Evolutionary conservation across 2,329 filamentous ascomycete genomes (phyloP), one percentile per base, ranked within the genome.

Genomic region (Simplicillium sp.): DNA sequence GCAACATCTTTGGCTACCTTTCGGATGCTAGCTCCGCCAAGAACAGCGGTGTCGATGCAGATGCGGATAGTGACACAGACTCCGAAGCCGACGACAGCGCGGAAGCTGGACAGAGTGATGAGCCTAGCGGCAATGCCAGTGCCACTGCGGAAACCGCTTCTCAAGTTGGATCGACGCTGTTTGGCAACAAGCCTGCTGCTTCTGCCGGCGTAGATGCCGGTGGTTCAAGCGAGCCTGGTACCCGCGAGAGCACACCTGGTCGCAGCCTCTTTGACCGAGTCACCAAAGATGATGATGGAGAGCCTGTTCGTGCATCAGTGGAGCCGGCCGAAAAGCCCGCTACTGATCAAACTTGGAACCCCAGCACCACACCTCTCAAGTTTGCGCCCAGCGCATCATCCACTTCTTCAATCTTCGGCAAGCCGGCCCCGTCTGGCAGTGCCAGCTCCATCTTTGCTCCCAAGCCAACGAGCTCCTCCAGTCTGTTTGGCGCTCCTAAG

Each of bases 1-100:
- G 57, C 36, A 79, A 80, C 51, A 77, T 79, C 38, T 82, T 82
- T 51, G 70, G 68, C 17, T 73, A 80, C 48, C 64, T 80, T 7
- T 79, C 75, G 2, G 73, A 76, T 50, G 64, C 61, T 28, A 75
- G 72, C 48, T 73, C 71, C 12, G 62, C 67, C 33, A 73, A 73
- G 54, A 74, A 68, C 38, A 77, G 74, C 46, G 69, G 68, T 1
- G 57, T 63, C 11, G 68, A 72, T 13, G 66, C 65, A 14, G 70
- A 70, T 38, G 61, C 55, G 7, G 67, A 73, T 46, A 66, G 61
- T 45, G 66, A 68, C 42, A 57, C 64, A 14, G 67, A 66, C 15
- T 64, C 64, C 3, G 67, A 70, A 25, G 54, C 45, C 12, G 61
- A 66, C 13, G 68, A 64, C 15, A 62, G 61, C 33, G 65, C 68